Evolutionary conservation across 192 early-diverging fungal species (phyloP).

Genomic region (Backusella psychrophila): DNA sequence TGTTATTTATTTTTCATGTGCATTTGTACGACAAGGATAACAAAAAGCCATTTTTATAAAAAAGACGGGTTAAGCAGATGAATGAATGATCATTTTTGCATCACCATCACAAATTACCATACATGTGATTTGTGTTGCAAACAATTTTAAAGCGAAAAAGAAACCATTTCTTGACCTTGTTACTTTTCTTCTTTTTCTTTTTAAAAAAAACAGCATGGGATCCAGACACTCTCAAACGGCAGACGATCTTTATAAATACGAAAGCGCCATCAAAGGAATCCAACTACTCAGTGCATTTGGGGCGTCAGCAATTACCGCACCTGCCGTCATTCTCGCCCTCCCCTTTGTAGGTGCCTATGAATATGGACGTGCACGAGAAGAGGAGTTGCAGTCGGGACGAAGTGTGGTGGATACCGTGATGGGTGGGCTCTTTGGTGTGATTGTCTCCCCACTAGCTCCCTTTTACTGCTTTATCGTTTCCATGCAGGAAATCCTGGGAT

Average conservation of each 20-base stretch:
- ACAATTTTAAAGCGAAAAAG: neutral
- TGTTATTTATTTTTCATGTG: no score
- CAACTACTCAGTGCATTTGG: conserved; percentile 10
- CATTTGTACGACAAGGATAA: no score
- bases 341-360: conserved; percentile 24
- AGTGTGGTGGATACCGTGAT: conserved; percentile 8
- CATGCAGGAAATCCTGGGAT: neutral
- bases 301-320: neutral
- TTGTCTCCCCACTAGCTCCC: conserved; percentile 22
- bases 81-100: neutral
- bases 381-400: conserved; percentile 3
- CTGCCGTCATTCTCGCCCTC: conserved; percentile 16
- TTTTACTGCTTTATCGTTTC: conserved; percentile 8
- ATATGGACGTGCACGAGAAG: conserved; percentile 7
- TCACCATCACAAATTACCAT: neutral
- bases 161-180: neutral
- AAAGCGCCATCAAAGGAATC: conserved; percentile 14
- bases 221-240: conserved; percentile 15
- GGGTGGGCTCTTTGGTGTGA: conserved; percentile 18
- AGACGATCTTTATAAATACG: conserved; percentile 2
- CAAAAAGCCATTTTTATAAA: neutral
- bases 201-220: neutral
- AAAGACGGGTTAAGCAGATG: neutral
- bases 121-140: conserved; percentile 14
- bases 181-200: neutral